Evolutionary conservation across 2,329 filamentous ascomycete genomes (phyloP), one percentile per base, ranked within the genome.

Genomic region (Arachnopeziza araneosa): DNA sequence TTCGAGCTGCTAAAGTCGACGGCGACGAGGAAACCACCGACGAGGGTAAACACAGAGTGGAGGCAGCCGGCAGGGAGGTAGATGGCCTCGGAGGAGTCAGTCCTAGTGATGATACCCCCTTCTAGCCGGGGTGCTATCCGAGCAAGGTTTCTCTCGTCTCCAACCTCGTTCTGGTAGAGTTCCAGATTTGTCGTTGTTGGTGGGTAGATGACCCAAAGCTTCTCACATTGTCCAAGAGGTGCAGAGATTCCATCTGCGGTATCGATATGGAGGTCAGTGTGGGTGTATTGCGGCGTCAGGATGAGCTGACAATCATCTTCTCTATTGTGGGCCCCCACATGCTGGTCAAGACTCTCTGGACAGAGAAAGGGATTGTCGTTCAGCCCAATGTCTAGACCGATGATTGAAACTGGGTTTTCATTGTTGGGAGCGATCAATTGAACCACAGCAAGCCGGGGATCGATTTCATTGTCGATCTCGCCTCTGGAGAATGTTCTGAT

Each of bases 171-270:
- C 12, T 55, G 24, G 52, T 64, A 56, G 21, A 58, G 26, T 22
- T 17, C 19, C 19, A 66, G 57, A 52, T 66, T 64, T 10, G 60
- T 53, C 6, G 17, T 9, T 10, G 64, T 66, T 12, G 60, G 62
- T 51, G 62, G 62, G 48, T 64, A 66, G 6, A 52, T 14, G 2
- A 66, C 36, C 60, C 62, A 64, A 12, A 64, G 24, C n/a, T 66
- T 64, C 12, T 36, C 36, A 8, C 54, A 58, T 2, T 54, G 17
- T 7, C 60, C 64, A 14, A 64, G 26, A 17, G 62, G 56, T 8
- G 56, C 32, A 1, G 62, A 62, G 19, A 64, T 17, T 6, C 60
- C 56, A 19, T 66, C 60, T 32, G 51, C 30, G 10, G 58, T 49
- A 17, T 64, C 62, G 1, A 65, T 58, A 23, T 63, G 64, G 1